Percentiles rank a stretch among this genome's conserved stretches.
Evolutionary conservation across 768 basidiomycete genomes (phyloP).

Genomic region (Rhodotorula paludigena): DNA sequence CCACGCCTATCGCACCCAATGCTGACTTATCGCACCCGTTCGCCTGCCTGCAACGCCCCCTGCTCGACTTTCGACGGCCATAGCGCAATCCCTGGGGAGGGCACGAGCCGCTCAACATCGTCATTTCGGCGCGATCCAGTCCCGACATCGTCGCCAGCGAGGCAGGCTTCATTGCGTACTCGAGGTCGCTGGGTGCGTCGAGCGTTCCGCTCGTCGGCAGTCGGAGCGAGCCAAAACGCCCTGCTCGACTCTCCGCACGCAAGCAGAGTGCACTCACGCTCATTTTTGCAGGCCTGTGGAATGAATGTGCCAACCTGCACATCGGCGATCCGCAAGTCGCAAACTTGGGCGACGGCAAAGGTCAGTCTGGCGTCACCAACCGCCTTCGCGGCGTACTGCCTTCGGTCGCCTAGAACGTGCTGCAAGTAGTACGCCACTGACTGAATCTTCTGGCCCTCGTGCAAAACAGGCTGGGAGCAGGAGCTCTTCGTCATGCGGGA

Average conservation of each 20-base stretch:
- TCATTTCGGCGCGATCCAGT: conserved; percentile 72
- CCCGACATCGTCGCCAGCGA: conserved; percentile 75
- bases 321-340: conserved; percentile 70
- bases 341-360: conserved; percentile 73
- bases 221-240: background rate
- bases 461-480: conserved; percentile 53
- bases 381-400: conserved; percentile 35
- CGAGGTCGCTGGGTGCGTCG: conserved; percentile 51
- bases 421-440: too few relatives aligned
- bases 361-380: background rate
- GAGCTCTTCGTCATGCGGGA: conserved; percentile 73
- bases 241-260: too few relatives aligned
- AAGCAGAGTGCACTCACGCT: too few relatives aligned
- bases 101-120: conserved; percentile 79
- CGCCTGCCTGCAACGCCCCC: background rate
- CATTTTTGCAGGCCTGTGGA: conserved; percentile 65
- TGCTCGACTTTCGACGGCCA: background rate
- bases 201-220: background rate
- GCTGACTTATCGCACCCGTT: conserved; percentile 11
- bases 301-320: conserved; percentile 76
- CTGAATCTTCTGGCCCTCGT: too few relatives aligned
- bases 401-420: background rate
- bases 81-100: conserved; percentile 22
- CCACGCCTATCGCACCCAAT: background rate
- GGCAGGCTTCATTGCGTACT: conserved; percentile 62